Evolutionary conservation across 805 yeast species (phyloP).

Genomic region (Hanseniaspora lindneri): DNA sequence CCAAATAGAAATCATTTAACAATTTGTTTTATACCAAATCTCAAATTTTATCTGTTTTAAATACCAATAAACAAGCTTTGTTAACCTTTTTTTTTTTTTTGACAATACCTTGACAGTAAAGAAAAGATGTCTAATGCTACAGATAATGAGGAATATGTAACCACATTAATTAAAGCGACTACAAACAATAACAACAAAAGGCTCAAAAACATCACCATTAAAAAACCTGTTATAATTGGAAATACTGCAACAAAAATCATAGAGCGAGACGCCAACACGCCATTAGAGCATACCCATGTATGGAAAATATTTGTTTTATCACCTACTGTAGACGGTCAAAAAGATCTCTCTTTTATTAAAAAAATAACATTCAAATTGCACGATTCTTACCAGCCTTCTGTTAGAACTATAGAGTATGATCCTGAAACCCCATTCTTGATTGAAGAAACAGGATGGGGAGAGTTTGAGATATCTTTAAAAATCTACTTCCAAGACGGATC

Average conservation of each 20-base stretch:
- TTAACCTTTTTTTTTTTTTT: conserved; percentile 5
- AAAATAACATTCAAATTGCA: conserved; percentile 90
- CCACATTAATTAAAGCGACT: background rate
- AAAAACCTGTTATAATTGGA: conserved; percentile 73
- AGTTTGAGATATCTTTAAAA: conserved; percentile 82
- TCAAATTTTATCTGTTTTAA: too few relatives aligned
- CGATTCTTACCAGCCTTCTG: conserved; percentile 80
- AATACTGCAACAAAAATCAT: conserved; percentile 63
- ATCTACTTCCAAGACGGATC: conserved; percentile 78
- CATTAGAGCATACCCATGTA: conserved; percentile 82
- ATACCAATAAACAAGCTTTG: too few relatives aligned
- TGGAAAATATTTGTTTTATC: conserved; percentile 90
- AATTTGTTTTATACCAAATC: too few relatives aligned
- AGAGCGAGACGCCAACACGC: conserved; percentile 48
- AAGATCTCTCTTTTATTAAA: conserved; percentile 70
- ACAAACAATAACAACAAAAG: conserved; percentile 21
- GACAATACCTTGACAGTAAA: too few relatives aligned
- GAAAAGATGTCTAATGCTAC: too few relatives aligned
- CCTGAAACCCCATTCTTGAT: conserved; percentile 62
- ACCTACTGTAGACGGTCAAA: conserved; percentile 44
- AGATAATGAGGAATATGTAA: conserved; percentile 19
- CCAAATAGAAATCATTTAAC: too few relatives aligned
- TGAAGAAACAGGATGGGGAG: conserved; percentile 99
- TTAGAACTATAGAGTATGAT: conserved; percentile 58
- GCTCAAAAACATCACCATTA: conserved; percentile 47